Base-by-base conservation (phyloP, 345 rosid species). In the Eutrema yunnanense region DNA sequence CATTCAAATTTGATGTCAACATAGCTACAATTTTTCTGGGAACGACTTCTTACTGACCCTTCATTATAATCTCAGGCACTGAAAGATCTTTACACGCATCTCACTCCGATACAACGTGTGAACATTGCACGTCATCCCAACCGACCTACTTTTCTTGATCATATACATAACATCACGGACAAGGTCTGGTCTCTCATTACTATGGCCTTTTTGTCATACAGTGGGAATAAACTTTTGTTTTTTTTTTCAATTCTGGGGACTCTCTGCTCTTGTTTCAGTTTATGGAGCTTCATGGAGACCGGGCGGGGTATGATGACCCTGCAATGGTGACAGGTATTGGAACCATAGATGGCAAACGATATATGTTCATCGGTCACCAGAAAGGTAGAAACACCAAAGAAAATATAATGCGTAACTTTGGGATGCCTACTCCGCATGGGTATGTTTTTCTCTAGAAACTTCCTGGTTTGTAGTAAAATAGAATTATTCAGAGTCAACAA, bases 401-500 rank as follows among this genome's bases (percentile, higher is more conserved):
- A 78, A 88, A 90, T 78, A 88, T 95, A 50, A 84, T 84, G 81
- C 93, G 94, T 46, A 95, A 95, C 82, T 95, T 95, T 82, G 99
- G 99, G 65, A 95, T 92, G 99, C 99, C 99, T 75, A 95, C 99
- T 58, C 99, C 99, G 52, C 99, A 92, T 61, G 99, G 98, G 99
- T 95, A 88, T 65, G 85, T 58, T 29, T 62, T 30, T 53, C 63
- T 29, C 12, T 72, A 62, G 43, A 53, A 62, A 14, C 44, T 71
- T 29, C 34, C 32, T 57, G 29, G 5, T 30, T 52, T 41, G 33
- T 33, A 40, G 44, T 51, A 22, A 32, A 38, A 60, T 60, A 34
- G 55, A 41, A n/a, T 38, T 14, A 29, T 74, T 58, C 44, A 44
- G 43, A 52, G 27, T 79, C 71, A 56, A 40, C 42, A 62, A 44